Evolutionary conservation across 2,329 filamentous ascomycete species (phyloP), one percentile per base, ranked within the genome.

Genomic region (Colletotrichum eremochloae): DNA sequence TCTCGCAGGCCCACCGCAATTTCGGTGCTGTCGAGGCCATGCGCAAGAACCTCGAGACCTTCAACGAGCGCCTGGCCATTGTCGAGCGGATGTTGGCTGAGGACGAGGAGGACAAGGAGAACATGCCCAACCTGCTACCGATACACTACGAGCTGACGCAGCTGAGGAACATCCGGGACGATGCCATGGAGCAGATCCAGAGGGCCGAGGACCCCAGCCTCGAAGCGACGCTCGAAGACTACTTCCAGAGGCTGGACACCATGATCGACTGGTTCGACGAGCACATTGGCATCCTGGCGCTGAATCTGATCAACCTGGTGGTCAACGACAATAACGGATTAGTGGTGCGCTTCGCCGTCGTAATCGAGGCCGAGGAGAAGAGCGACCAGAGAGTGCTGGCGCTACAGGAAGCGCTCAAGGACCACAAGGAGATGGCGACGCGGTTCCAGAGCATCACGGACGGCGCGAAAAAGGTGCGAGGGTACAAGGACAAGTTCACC

Each of bases 401-500:
- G 2, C 85, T 99, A 74, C 95, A 98, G 80, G 96, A 98, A 77
- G 97, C 96, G 0, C 91, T 98, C 80, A 94, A 94, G 78, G 96
- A 98, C 79, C 97, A 98, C 82, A 95, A 96, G 80, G 96, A 98
- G 80, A 93, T 99, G 79, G 96, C 95, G 12, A 92, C 92, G 58
- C 90, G 96, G 63, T 97, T 99, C 85, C 95, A 97, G 84, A 96
- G 94, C 76, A 97, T 99, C 82, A 96, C 95, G 12, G 93, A 96
- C 75, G 96, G 96, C 1, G 94, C 96, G 31, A 97, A 97, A 82
- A 94, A 95, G 75, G 91, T 97, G 65, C 92, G 96, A 75, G 96
- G 96, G 3, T 99, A 99, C 85, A 99, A 98, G 84, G 94, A 97
- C 77, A 97, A 97, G 80, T 98, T 98, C 80, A 82, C 97, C 50